These are phyloP conservation scores for Scolecobasidium constrictum DNA, from an alignment of 2,329 filamentous ascomycete genomes.

Conservation along the genomic window DNA sequence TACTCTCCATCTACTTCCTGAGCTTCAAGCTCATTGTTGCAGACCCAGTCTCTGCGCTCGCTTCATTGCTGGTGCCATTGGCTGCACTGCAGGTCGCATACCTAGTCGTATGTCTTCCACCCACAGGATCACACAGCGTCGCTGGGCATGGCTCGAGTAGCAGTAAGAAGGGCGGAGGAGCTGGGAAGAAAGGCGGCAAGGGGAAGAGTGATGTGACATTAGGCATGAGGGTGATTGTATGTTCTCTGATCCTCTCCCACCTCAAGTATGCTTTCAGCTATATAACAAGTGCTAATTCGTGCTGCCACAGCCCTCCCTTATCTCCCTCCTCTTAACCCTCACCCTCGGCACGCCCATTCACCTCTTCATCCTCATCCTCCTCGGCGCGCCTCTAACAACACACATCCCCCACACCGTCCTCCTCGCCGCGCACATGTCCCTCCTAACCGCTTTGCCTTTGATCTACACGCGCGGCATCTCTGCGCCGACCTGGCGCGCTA, in stretches of 20 bases:
- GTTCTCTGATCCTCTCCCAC: background rate
- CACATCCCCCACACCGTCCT: conserved; percentile 70
- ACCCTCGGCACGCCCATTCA: conserved; percentile 47
- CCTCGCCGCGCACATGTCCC: conserved; percentile 67
- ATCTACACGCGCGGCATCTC: conserved; percentile 82
- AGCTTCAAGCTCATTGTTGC: conserved; percentile 58
- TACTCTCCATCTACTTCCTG: conserved; percentile 52
- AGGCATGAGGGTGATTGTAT: conserved; percentile 2
- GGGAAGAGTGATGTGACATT: conserved; percentile 2
- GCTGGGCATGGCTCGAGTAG: conserved; percentile 12
- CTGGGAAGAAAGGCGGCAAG: conserved; percentile 21
- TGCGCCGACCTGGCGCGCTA: conserved; percentile 54
- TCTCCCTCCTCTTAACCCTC: conserved; percentile 52
- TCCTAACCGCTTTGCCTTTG: conserved; percentile 68
- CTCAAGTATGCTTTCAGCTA: background rate
- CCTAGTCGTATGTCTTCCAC: conserved; percentile 48
- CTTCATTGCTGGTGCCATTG: conserved; percentile 50
- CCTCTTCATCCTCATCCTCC: conserved; percentile 61
- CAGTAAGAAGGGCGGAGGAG: background rate
- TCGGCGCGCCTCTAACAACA: conserved; percentile 81
- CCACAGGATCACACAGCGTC: conserved; percentile 13
- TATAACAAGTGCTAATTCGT: background rate
- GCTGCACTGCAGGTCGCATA: conserved; percentile 52
- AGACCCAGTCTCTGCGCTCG: conserved; percentile 56
- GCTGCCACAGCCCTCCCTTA: conserved; percentile 49